Conservation (phyloP, 1,284 basidiomycete genomes). For the Tausonia pullulans region DNA sequence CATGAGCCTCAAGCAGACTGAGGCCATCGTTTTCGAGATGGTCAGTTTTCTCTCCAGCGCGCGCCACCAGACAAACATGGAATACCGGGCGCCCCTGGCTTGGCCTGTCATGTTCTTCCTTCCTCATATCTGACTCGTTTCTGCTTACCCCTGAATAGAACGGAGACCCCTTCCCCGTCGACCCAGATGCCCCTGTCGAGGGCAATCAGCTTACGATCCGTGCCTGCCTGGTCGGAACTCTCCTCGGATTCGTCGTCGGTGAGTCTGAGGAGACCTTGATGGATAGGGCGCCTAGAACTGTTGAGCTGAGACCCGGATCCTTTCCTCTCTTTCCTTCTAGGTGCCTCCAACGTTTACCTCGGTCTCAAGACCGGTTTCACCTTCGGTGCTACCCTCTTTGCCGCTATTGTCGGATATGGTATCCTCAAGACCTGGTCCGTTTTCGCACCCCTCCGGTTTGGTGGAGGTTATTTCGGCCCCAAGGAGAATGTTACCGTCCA, state of each 20-base stretch:
- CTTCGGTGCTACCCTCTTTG: constrained; percentile 46
- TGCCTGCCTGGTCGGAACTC: constrained; percentile 49
- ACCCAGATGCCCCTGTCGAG: constrained; percentile 43
- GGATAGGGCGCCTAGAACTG: no score
- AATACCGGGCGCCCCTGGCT: no score
- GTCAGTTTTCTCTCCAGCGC: background rate
- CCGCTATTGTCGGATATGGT: constrained; percentile 51
- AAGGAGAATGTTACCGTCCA: constrained; percentile 57
- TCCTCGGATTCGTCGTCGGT: constrained; percentile 46
- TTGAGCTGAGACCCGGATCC: constrained; percentile 13
- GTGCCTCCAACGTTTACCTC: constrained; percentile 55
- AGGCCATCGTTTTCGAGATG: background rate
- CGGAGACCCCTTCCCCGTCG: constrained; percentile 43
- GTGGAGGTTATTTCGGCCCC: constrained; percentile 53
- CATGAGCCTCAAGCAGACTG: constrained; percentile 13
- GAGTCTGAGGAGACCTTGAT: constrained; percentile 18
- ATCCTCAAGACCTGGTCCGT: constrained; percentile 51
- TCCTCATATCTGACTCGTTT: background rate
- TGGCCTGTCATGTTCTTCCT: background rate
- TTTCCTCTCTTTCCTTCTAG: constrained; percentile 31
- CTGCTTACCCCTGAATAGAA: background rate
- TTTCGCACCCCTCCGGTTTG: constrained; percentile 40
- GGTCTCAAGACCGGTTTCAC: constrained; percentile 52
- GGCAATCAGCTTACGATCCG: constrained; percentile 48
- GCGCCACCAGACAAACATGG: background rate